phyloP scores from a whole-genome alignment of 2,329 filamentous ascomycete species.

The Arthrobotrys conoides region DNA sequence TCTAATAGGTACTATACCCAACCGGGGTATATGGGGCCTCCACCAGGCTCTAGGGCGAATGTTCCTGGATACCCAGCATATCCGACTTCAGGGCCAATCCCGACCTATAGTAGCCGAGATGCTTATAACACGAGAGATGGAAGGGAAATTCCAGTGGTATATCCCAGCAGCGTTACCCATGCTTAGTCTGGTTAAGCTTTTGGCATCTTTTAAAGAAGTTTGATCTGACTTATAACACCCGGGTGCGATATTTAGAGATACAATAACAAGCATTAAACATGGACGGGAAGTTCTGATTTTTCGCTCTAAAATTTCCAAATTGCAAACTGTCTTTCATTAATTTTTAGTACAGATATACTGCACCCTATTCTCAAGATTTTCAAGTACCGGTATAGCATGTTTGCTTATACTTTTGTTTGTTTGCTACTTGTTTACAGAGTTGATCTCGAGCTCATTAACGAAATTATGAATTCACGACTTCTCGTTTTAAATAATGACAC shows the following conservation, averaged over 20 bases:
- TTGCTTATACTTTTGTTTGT: too few species aligned
- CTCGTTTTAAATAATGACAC: too few species aligned
- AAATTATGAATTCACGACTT: not conserved
- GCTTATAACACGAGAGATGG: slow-evolving; percentile 44
- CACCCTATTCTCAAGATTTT: too few species aligned
- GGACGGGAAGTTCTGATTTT: not conserved
- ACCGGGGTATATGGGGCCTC: slow-evolving; percentile 54
- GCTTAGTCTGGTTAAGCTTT: slow-evolving; percentile 49
- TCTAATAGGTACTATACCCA: slow-evolving; percentile 50
- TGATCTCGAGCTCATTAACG: slow-evolving; percentile 1
- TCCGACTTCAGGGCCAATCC: slow-evolving; percentile 48
- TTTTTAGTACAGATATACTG: too few species aligned
- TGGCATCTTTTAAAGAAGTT: slow-evolving; percentile 31
- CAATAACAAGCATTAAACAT: slow-evolving; percentile 24
- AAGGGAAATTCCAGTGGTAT: slow-evolving; percentile 61
- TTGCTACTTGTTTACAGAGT: not conserved
- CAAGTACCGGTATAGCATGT: too few species aligned
- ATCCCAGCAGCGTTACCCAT: slow-evolving; percentile 61
- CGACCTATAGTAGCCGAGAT: slow-evolving; percentile 33
- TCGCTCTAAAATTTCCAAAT: not conserved
- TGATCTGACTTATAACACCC: slow-evolving; percentile 57
- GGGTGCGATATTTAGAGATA: slow-evolving; percentile 44
- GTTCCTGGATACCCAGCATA: slow-evolving; percentile 43
- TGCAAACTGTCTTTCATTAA: not conserved
- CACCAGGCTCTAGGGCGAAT: slow-evolving; percentile 32